Percentiles rank a stretch among this genome's conserved stretches.
phyloP scores from a whole-genome alignment of 2,329 filamentous ascomycete species.

The Sporothrix phasma region DNA sequence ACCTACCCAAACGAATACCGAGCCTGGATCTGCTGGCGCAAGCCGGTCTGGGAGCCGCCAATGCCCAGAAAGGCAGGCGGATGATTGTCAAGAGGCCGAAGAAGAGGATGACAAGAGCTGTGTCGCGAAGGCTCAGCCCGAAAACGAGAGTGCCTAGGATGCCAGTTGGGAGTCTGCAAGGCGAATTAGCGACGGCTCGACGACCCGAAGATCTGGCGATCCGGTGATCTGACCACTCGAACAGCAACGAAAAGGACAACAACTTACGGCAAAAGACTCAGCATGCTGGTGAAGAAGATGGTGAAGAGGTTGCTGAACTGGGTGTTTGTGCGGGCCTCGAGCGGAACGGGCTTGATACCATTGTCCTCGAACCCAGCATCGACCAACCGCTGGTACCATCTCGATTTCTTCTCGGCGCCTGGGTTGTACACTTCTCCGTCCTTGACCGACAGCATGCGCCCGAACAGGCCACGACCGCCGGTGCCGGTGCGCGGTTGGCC shows the following conservation, averaged over 20 bases:
- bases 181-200: slow-evolving; percentile 2
- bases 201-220: not conserved
- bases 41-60: slow-evolving; percentile 44
- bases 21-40: slow-evolving; percentile 52
- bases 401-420: slow-evolving; percentile 24
- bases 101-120: slow-evolving; percentile 48
- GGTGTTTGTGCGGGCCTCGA: slow-evolving; percentile 43
- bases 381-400: slow-evolving; percentile 35
- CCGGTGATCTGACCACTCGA: too few species aligned
- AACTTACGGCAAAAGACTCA: slow-evolving; percentile 48
- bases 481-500: slow-evolving; percentile 4
- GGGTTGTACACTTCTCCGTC: slow-evolving; percentile 28
- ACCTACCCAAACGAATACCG: slow-evolving; percentile 47
- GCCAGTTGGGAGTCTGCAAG: slow-evolving; percentile 43
- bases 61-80: slow-evolving; percentile 46
- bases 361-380: slow-evolving; percentile 41
- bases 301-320: slow-evolving; percentile 48
- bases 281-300: slow-evolving; percentile 48
- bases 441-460: slow-evolving; percentile 22
- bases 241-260: not conserved
- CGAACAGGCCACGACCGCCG: slow-evolving; percentile 17
- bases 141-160: slow-evolving; percentile 46
- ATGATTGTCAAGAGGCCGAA: slow-evolving; percentile 45
- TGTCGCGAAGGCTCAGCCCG: slow-evolving; percentile 44
- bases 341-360: slow-evolving; percentile 46